Base-by-base conservation (phyloP, 768 basidiomycete genomes). In the Russula compacta region DNA sequence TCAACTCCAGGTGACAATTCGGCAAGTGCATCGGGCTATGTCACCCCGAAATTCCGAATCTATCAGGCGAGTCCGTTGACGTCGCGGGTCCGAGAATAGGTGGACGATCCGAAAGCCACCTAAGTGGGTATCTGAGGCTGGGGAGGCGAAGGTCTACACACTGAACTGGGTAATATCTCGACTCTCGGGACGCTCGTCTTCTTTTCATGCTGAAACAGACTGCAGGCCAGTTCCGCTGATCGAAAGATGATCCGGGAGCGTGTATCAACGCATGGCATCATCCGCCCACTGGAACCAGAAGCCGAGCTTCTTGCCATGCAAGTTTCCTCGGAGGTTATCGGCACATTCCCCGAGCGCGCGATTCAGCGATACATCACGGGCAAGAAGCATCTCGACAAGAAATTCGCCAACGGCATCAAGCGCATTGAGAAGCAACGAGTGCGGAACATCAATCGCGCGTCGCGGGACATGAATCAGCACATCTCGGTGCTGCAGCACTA, bases 221-320 rank as follows among this genome's bases (percentile, higher is more conserved):
- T 40, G 6, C 19, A 52, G 43, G 56, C 35, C 63, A 81, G 78
- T 68, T 35, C 63, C 63, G 19, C 65, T 77, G 76, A 71, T 71
- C 52, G 66, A 60, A 80, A 80, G 53, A 97, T 98, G 85, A 90
- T 98, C 57, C 83, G 95, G 39, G 95, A 98, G 73, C 81, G 97
- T 19, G 84, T 98, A 32, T 86, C 88, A 1, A 89, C 85, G 1
- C 80, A 79, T 10, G 97, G 97, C 7, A 71, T 85, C n/a, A 76
- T 92, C n/a, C 83, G 94, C 17, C 78, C 88, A 0, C 74, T 99
- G 39, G 95, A 98, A 65, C 75, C 85, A 0, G 82, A 85, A 66
- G 68, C 71, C 14, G 83, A 89, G 52, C 76, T 98, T 0, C 73
- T 75, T 14, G 89, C 85, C 4, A 77, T 95, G 59, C 77, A 77